Base-by-base conservation (phyloP, 306 rosid genomes). In the Vicia villosa region DNA sequence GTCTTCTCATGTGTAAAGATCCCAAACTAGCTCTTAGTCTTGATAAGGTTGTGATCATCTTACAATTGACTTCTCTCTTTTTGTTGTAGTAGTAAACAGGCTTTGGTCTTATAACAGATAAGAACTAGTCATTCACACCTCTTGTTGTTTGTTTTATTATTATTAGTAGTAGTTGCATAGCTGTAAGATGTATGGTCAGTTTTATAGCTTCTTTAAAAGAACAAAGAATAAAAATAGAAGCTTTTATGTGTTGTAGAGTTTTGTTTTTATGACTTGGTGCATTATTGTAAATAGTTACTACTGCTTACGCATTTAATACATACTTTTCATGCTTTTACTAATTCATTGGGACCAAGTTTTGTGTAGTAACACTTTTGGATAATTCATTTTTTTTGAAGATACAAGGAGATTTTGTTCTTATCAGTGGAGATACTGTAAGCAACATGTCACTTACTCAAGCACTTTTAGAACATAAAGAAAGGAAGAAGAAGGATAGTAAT, bases 381-480 rank as follows among this genome's bases (percentile, higher is more conserved):
- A 38, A 78, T 80, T 66, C 79, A 66, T 71, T 73, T 59, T 59
- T 62, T 62, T 71, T 84, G 68, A 80, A 95, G 99, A 91, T 95
- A 87, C 91, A 86, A 56, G 99, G 99, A 80, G 99, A 95, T 73
- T 95, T 95, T 80, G 85, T 95, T 59, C 91, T 95, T 64, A 85
- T 95, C 70, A 95, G 96, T 8, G 99, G 99, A 74, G 99, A 95
- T 74, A 95, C 99, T 4, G 77, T 95, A 38, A 95, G 99, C 99
- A 89, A 95, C 86, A 91, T 95, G 97, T 86, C 96, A 3, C 99
- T 95, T 72, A 82, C 96, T 37, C 84, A 75, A 85, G 99, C 88
- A 42, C 95, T 95, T 76, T 79, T 74, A 76, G 96, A 95, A 61
- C 99, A 95, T 52, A 95, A 87, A 73, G 97, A 95, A 55, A 87